These are phyloP conservation scores for Linnemannia hyalina DNA, from an alignment of 192 early-diverging fungal species.

Conservation along the genomic window DNA sequence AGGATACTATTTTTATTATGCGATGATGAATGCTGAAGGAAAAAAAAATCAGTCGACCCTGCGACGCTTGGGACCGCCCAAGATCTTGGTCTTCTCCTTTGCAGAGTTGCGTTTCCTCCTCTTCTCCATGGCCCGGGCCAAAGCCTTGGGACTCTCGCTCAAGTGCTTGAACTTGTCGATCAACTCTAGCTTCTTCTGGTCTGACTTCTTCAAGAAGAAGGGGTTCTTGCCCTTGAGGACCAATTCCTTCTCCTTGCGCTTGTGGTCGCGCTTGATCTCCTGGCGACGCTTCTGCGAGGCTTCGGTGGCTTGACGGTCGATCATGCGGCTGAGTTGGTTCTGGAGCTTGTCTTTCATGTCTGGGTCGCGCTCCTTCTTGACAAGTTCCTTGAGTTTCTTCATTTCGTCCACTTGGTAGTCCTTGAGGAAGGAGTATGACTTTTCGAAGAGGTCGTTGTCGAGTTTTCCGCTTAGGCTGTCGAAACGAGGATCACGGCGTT, in stretches of 20 bases:
- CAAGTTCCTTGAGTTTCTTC: constrained; percentile 70
- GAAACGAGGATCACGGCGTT: constrained; percentile 94
- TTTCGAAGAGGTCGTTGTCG: constrained; percentile 93
- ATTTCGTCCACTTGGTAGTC: constrained; percentile 85
- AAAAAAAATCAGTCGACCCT: constrained; percentile 14
- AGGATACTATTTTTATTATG: background rate
- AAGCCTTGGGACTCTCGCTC: constrained; percentile 68
- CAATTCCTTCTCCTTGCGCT: constrained; percentile 84
- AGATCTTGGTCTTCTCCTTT: constrained; percentile 82
- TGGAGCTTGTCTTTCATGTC: constrained; percentile 72
- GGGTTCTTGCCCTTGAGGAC: constrained; percentile 93
- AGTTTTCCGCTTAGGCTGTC: constrained; percentile 89
- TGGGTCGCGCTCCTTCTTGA: constrained; percentile 76
- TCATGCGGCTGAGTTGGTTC: constrained; percentile 73
- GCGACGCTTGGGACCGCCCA: constrained; percentile 61
- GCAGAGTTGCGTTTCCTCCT: constrained; percentile 92
- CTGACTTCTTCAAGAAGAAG: constrained; percentile 92
- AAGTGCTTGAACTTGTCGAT: constrained; percentile 88
- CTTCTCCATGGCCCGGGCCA: constrained; percentile 93
- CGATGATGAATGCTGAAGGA: background rate
- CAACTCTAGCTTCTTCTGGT: constrained; percentile 86
- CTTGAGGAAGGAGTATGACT: constrained; percentile 91
- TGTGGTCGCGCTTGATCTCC: constrained; percentile 79
- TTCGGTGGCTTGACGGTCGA: constrained; percentile 63
- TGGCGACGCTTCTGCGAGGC: constrained; percentile 65